Conservation (phyloP, 257 asterid genomes). For the Penstemon newberryi region DNA sequence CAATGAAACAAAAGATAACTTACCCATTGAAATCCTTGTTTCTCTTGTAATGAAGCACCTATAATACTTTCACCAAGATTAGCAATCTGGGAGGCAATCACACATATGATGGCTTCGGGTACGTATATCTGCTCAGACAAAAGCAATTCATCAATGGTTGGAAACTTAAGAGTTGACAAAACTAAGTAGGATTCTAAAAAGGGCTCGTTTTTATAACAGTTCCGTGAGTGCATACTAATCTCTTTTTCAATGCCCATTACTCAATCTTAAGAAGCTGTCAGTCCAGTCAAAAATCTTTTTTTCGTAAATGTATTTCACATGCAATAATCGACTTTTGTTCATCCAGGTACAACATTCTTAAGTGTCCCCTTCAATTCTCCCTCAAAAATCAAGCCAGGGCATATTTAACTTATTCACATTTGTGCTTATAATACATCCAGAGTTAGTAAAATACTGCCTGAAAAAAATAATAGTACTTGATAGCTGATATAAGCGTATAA, state of each 20-base stretch:
- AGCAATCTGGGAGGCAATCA: slow-evolving; percentile 93
- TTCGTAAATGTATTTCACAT: background rate
- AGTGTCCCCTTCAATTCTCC: background rate
- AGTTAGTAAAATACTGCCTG: background rate
- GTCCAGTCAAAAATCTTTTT: background rate
- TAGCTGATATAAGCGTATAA: too few species aligned
- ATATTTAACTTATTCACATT: background rate
- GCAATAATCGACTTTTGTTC: background rate
- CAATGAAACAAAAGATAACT: slow-evolving; percentile 1
- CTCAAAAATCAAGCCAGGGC: background rate
- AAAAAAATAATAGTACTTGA: background rate
- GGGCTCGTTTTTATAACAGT: slow-evolving; percentile 21
- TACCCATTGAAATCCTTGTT: slow-evolving; percentile 55
- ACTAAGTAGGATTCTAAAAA: background rate
- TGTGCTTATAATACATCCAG: background rate
- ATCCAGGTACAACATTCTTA: background rate
- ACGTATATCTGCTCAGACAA: slow-evolving; percentile 49
- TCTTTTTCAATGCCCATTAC: background rate
- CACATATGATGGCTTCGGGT: slow-evolving; percentile 59
- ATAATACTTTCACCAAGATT: slow-evolving; percentile 92
- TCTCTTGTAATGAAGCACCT: slow-evolving; percentile 69
- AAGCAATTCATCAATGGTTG: slow-evolving; percentile 13
- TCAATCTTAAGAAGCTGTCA: background rate
- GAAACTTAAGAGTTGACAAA: background rate
- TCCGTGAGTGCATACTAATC: background rate